Evolutionary conservation across 169 alveolate species (phyloP), one percentile per base, ranked within the genome.

Genomic region (Cryptosporidium tyzzeri): DNA sequence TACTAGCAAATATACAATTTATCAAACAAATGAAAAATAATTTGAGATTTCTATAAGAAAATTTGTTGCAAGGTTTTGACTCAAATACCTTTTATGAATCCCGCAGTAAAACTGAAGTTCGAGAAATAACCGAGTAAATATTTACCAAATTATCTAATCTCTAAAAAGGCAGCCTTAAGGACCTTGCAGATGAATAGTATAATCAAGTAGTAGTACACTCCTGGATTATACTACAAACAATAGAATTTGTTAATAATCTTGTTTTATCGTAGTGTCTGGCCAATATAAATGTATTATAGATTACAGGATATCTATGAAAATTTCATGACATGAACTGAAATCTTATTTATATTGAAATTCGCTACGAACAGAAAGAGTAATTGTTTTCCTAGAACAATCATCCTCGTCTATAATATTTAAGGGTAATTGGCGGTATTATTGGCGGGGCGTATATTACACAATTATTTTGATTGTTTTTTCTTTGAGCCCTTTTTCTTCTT

Each of bases 401-500:
- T 16, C 5, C 9, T 44, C 18, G 4, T 16, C 29, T 55, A 10
- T 10, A 23, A 65, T 7, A 65, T 1, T 16, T 12, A 14, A 16
- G n/a, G 51, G 7, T 26, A 31, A 45, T 21, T 53, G 58, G 86
- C 86, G 86, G 86, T 55, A 48, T 3, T 14, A 2, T 12, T 12
- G 55, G 21, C 23, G 23, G 55, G 55, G 7, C 18, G 55, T 55
- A n/a, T 55, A 16, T 55, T 55, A 23, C 29, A 9, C 53, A 23
- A 18, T 14, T 55, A 45, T 67, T 84, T 85, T 41, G 87, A 91
- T 14, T 86, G 73, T 48, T 92, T 86, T 48, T 71, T 75, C 23
- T 6, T n/a, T n/a, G 65, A 53, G 65, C 26, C 33, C 71, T 93
- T 93, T 45, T 92, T 93, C 68, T 92, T 92, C 75, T 94, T 94